These are phyloP conservation scores for Cornus kousa DNA, from an alignment of 148 eudicot genomes.

Conservation along the genomic window DNA sequence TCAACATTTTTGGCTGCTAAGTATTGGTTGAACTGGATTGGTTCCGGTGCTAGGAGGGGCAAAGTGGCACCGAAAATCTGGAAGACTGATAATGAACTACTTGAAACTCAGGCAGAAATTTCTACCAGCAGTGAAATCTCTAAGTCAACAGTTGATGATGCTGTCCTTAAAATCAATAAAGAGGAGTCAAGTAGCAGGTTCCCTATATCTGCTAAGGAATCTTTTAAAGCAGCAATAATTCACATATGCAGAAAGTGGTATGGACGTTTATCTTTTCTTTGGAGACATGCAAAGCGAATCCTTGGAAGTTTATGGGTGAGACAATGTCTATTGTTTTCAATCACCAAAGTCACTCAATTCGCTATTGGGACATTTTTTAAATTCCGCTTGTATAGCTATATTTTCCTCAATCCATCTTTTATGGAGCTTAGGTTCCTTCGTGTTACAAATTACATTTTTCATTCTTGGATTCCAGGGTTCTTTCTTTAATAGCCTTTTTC, in stretches of 20 bases:
- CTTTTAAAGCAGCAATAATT: conserved; percentile 55
- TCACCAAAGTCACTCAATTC: neutral
- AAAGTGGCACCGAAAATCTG: conserved; percentile 54
- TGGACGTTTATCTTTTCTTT: conserved; percentile 70
- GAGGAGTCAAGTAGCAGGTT: conserved; percentile 60
- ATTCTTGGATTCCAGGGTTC: neutral
- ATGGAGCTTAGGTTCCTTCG: too few species aligned
- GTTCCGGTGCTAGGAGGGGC: conserved; percentile 55
- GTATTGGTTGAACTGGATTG: conserved; percentile 70
- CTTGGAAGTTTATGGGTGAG: conserved; percentile 84
- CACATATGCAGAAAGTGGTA: conserved; percentile 75
- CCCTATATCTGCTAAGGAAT: conserved; percentile 61
- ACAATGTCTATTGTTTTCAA: neutral
- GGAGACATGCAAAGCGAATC: conserved; percentile 63
- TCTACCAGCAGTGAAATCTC: conserved; percentile 37
- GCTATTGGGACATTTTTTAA: neutral
- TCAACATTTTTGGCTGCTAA: conserved; percentile 43
- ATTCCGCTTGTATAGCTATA: neutral
- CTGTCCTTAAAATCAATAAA: conserved; percentile 33
- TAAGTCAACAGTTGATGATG: conserved; percentile 40
- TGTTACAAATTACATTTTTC: neutral
- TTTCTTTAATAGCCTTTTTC: neutral
- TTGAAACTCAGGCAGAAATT: conserved; percentile 50
- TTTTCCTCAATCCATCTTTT: neutral
- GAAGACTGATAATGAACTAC: conserved; percentile 54